Percentiles rank a stretch among this genome's conserved stretches.
Conservation (phyloP, 495 filamentous ascomycete genomes). For the Cercophora sp. region DNA sequence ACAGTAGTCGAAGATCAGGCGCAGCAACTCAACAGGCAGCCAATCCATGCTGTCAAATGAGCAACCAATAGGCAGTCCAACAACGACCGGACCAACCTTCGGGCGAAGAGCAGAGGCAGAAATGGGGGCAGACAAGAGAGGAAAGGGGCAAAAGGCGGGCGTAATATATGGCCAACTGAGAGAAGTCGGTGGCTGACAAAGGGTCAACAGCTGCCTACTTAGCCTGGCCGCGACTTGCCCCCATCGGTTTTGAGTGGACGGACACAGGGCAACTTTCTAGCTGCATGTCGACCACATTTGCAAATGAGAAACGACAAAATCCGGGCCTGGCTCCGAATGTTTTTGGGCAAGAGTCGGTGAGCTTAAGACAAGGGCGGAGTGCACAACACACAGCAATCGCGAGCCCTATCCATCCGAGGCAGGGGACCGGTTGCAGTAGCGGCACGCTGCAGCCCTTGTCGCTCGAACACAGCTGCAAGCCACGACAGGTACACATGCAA, state of each 20-base stretch:
- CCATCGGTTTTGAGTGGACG: too few species aligned
- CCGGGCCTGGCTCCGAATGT: slow-evolving; percentile 21
- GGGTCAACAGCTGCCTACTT: slow-evolving; percentile 5
- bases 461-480: slow-evolving; percentile 24
- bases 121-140: slow-evolving; percentile 2
- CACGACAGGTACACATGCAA: slow-evolving; percentile 24
- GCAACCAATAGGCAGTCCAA: slow-evolving; percentile 5
- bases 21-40: slow-evolving; percentile 46
- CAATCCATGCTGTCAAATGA: slow-evolving; percentile 25
- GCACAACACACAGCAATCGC: slow-evolving; percentile 13
- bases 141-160: slow-evolving; percentile 19
- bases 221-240: background rate
- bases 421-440: slow-evolving; percentile 27
- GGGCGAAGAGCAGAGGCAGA: background rate
- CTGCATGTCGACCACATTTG: slow-evolving; percentile 15
- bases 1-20: slow-evolving; percentile 44
- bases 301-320: slow-evolving; percentile 13
- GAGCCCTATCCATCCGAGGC: slow-evolving; percentile 16
- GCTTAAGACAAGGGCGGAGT: slow-evolving; percentile 12
- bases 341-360: slow-evolving; percentile 17
- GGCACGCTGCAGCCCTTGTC: slow-evolving; percentile 21
- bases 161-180: slow-evolving; percentile 3
- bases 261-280: slow-evolving; percentile 11
- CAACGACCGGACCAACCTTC: slow-evolving; percentile 8
- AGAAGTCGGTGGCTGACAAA: slow-evolving; percentile 5